These are phyloP conservation scores for Pythium aristosporum DNA, from an alignment of 352 stramenopile species.

Conservation along the genomic window DNA sequence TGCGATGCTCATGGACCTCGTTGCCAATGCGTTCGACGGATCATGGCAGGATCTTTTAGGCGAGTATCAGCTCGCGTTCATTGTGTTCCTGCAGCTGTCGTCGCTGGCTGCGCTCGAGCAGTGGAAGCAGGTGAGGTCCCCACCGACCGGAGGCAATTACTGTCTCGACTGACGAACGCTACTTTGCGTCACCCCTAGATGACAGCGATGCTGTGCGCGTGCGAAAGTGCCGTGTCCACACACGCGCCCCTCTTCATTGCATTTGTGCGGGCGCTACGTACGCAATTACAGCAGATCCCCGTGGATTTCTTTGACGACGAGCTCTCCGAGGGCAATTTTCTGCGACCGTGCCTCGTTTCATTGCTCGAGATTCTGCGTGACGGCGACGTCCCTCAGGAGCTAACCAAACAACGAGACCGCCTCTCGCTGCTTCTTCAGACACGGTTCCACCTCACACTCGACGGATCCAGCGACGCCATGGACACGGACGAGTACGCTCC, in stretches of 20 bases:
- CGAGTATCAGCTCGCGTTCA: conserved; percentile 93
- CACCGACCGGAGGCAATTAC: background rate
- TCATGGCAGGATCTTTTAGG: conserved; percentile 85
- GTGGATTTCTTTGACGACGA: conserved; percentile 26
- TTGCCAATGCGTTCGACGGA: conserved; percentile 18
- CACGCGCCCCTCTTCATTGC: conserved; percentile 28
- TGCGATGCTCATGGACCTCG: conserved; percentile 43
- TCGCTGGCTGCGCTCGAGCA: conserved; percentile 92
- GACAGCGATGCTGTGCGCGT: conserved; percentile 34
- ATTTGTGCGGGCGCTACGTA: conserved; percentile 32
- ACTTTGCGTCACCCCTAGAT: conserved; percentile 25
- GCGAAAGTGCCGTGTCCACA: conserved; percentile 28
- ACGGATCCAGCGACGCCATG: background rate
- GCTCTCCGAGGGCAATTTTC: conserved; percentile 17
- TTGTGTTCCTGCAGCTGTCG: conserved; percentile 93
- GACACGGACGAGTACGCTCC: conserved; percentile 33
- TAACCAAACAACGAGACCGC: conserved; percentile 12
- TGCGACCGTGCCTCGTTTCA: conserved; percentile 22
- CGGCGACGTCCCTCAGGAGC: conserved; percentile 15
- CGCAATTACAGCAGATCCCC: conserved; percentile 35
- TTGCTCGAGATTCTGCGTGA: conserved; percentile 36
- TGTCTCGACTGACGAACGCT: background rate
- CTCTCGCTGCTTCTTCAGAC: conserved; percentile 20
- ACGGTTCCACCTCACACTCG: conserved; percentile 21
- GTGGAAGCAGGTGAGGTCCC: conserved; percentile 70